Conservation (phyloP, 2,329 filamentous ascomycete genomes). For the Chaetomiaceae sp. region DNA sequence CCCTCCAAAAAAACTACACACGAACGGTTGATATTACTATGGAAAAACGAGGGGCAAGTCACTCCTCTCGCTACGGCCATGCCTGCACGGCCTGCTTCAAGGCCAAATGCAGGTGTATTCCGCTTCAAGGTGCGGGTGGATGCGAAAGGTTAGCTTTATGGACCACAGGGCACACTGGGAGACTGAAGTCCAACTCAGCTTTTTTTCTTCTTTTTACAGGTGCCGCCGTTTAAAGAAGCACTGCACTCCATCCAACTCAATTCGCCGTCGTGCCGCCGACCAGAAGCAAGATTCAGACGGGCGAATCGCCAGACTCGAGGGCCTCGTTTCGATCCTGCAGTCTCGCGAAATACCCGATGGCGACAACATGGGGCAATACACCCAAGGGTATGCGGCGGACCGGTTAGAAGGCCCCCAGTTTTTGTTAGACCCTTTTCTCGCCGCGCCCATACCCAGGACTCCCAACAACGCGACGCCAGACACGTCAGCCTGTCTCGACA, state of each 20-base stretch:
- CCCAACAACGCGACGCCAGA: neutral
- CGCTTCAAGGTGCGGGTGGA: neutral
- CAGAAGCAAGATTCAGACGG: neutral
- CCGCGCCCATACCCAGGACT: no score
- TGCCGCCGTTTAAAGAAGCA: conserved; percentile 2
- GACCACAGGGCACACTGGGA: no score
- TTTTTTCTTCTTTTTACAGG: neutral
- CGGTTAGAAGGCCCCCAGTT: neutral
- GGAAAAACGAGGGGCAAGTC: neutral
- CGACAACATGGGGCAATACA: no score
- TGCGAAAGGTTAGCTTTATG: neutral
- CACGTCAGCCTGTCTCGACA: neutral
- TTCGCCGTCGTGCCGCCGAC: neutral
- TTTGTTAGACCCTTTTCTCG: neutral
- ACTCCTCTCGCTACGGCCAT: neutral
- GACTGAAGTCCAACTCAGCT: no score
- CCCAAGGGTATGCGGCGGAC: no score
- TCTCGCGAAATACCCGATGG: neutral
- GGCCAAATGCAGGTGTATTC: conserved; percentile 7
- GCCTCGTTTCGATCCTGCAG: neutral
- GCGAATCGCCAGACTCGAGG: neutral
- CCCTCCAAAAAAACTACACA: no score
- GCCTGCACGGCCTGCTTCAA: conserved; percentile 14
- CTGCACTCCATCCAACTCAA: neutral
- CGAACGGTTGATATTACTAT: no score